phyloP scores from a whole-genome alignment of 176 grass and related monocot species.

The Juncus inflexus region DNA sequence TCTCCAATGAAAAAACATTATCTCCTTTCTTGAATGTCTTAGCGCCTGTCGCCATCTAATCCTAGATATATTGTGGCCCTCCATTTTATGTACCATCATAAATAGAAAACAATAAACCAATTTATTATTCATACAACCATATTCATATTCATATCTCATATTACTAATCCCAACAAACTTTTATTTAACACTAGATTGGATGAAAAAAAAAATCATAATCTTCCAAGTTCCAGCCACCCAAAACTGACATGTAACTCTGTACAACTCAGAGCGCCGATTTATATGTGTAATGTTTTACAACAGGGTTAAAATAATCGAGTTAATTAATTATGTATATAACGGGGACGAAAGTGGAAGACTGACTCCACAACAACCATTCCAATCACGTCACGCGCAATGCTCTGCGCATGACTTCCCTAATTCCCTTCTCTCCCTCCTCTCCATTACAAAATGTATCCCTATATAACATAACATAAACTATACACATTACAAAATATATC shows the following conservation, averaged over 20 bases:
- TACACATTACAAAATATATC: too few species aligned
- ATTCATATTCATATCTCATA: too few species aligned
- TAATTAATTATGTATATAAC: neutral
- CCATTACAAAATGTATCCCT: neutral
- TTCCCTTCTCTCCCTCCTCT: neutral
- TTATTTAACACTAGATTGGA: too few species aligned
- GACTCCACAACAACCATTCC: slow-evolving; percentile 38
- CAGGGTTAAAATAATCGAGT: slow-evolving; percentile 23
- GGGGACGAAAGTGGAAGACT: slow-evolving; percentile 35
- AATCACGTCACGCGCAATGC: neutral
- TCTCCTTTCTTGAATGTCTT: slow-evolving; percentile 8
- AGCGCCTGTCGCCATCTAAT: slow-evolving; percentile 12
- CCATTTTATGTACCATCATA: neutral
- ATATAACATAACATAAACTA: too few species aligned
- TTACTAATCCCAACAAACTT: too few species aligned
- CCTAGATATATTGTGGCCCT: slow-evolving; percentile 6
- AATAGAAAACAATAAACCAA: too few species aligned
- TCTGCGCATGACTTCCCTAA: slow-evolving; percentile 29
- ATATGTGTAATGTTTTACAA: too few species aligned
- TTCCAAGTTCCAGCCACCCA: too few species aligned
- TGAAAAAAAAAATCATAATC: too few species aligned
- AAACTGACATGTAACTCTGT: neutral
- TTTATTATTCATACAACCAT: too few species aligned
- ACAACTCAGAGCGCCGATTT: neutral
- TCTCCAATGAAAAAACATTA: too few species aligned